phyloP scores from a whole-genome alignment of 2,329 filamentous ascomycete species.

The Penicillium sp. region DNA sequence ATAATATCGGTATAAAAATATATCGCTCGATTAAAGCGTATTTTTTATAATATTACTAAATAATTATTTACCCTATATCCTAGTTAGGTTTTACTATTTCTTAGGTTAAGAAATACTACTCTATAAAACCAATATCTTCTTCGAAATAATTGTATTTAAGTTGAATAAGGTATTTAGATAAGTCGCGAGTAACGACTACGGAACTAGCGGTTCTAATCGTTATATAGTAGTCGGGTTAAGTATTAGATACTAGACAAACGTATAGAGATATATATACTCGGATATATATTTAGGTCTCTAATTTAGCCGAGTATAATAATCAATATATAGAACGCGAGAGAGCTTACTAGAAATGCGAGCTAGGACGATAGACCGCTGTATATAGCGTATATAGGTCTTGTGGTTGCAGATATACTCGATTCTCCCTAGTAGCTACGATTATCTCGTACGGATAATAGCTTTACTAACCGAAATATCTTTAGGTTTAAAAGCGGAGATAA shows the following conservation, averaged over 20 bases:
- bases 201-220: conserved; percentile 45
- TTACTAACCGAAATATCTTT: too few species aligned
- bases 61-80: too few species aligned
- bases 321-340: conserved; percentile 45
- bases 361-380: conserved; percentile 17
- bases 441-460: too few species aligned
- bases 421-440: too few species aligned
- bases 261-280: conserved; percentile 55
- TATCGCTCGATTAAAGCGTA: too few species aligned
- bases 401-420: background rate
- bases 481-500: too few species aligned
- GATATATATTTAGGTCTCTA: conserved; percentile 52
- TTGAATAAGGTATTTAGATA: conserved; percentile 56
- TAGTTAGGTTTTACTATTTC: too few species aligned
- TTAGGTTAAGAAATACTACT: too few species aligned
- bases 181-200: conserved; percentile 50
- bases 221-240: conserved; percentile 37
- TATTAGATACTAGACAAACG: conserved; percentile 50
- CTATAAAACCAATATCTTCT: too few species aligned
- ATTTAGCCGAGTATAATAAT: conserved; percentile 45
- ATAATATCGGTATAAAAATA: too few species aligned
- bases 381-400: background rate
- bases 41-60: too few species aligned
- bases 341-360: conserved; percentile 38
- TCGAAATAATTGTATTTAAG: conserved; percentile 34